Base-by-base conservation (phyloP, 2,329 filamentous ascomycete species). In the Coniochaeta ligniaria region DNA sequence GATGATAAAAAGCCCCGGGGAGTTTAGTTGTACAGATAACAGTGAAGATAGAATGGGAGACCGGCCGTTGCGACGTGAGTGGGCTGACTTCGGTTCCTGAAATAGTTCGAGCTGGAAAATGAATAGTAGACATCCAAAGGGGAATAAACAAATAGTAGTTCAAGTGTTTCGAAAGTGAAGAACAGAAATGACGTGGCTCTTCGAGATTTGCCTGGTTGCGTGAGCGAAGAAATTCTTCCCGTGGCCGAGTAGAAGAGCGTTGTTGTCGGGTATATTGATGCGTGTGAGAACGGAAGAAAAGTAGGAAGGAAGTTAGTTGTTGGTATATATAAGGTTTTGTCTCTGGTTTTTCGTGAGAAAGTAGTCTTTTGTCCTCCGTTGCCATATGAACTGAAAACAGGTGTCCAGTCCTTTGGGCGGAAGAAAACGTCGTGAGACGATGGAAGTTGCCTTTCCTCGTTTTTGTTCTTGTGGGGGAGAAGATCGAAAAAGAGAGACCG, bases 141-240 rank as follows among this genome's bases (percentile, higher is more conserved):
- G 35, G 35, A 17, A 31, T 31, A 9, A 31, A 36, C 12, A 36
- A 36, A 36, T 14, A 36, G 35, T 36, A 36, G 28, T 6, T 9
- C 28, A 31, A 31, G 9, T 6, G 5, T 9, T 36, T 36, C n/a
- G 38, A 41, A 41, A 41, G n/a, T 17, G 16, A 3, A 64, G 60
- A 45, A 9, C 12, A n/a, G 11, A 41, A 41, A 41, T 41, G 17
- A 41, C 17, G 38, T 41, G 38, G 38, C 38, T 41, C 38, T 41
- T 41, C 38, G 38, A 41, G 16, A 6, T 41, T 38, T 41, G 38
- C 38, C 41, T 35, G 35, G 66, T 70, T 70, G 73, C 72, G 72
- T 71, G 72, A 75, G 73, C 72, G 69, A 67, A 62, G 65, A 64
- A 68, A 67, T 58, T 67, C 66, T 70, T 67, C 62, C 59, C 54